Evolutionary conservation across 2,329 filamentous ascomycete genomes (phyloP).

Genomic region (Hypoxylon sp.): DNA sequence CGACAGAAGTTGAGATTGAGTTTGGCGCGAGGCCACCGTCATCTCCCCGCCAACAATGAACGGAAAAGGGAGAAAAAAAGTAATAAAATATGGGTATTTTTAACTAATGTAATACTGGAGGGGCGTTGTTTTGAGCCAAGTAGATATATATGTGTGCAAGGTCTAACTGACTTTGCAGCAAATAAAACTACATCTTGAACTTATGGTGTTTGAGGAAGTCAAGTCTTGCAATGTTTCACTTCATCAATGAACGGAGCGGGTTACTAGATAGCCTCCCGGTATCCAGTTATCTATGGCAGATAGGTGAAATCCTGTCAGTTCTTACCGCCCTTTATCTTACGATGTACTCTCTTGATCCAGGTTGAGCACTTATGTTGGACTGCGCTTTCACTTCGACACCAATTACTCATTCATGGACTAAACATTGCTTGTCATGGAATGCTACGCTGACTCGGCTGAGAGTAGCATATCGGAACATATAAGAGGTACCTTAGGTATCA

Average conservation of each 20-base stretch:
- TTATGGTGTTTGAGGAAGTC: neutral
- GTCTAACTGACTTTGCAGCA: constrained; percentile 17
- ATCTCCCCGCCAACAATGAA: constrained; percentile 18
- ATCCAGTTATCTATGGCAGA: no score
- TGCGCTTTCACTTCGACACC: no score
- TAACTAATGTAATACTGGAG: constrained; percentile 18
- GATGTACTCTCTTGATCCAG: neutral
- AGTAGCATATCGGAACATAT: neutral
- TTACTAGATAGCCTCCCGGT: no score
- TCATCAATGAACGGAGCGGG: neutral
- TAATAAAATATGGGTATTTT: constrained; percentile 1
- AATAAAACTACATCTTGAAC: constrained; percentile 6
- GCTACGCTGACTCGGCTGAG: neutral
- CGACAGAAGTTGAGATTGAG: constrained; percentile 42
- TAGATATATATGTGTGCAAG: constrained; percentile 2
- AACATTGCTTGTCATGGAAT: neutral
- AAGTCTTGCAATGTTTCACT: neutral
- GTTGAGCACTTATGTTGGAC: neutral
- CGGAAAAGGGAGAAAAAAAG: neutral
- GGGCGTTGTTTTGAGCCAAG: neutral
- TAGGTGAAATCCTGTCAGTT: neutral
- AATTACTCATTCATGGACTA: neutral
- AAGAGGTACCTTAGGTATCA: no score
- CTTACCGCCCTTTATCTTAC: neutral
- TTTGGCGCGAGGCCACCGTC: constrained; percentile 34